Base-by-base conservation (phyloP, 352 stramenopile genomes). In the Blastocystis hominis region DNA sequence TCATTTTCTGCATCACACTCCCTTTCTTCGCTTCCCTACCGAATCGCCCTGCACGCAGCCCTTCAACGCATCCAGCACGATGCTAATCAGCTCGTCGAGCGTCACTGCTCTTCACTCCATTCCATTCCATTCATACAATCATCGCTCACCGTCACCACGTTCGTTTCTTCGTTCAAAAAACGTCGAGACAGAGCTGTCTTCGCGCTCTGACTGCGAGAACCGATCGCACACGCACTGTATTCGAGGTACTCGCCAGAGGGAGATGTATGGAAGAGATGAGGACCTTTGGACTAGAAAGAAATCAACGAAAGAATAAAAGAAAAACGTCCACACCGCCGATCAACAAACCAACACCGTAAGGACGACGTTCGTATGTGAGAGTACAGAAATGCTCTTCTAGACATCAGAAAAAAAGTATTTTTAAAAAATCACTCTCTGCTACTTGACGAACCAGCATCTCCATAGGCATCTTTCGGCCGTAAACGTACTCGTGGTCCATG, bases 401-500 rank as follows among this genome's bases (percentile, higher is more conserved):
- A 13, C 3, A 36, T 70, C 15, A 77, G 2, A 77, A 9, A 3
- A 34, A 61, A 77, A 7, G 5, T 30, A n/a, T 63, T 13, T 17
- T 63, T 47, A 30, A 30, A 30, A 30, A 30, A 9, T 42, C 70
- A 84, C 72, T 94, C 90, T 95, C 93, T 6, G 93, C 92, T 47
- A 95, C 92, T 89, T 95, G 92, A 90, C 92, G 93, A 20, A 95
- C 92, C 56, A 95, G 89, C 20, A 93, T 92, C 34, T 92, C 93
- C 30, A 95, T 92, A 1, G 92, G 93, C 89, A 95, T 93, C 88
- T 90, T 90, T 89, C 92, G 94, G 86, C 93, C 93, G 90, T 95
- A 95, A 54, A 95, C 92, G 86, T 94, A 95, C 91, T 95, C 95
- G 91, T 95, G 93, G 90, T 95, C 95, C 72, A 95, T 89, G 80